Conservation (phyloP, 2,329 filamentous ascomycete species). For the Ophiocordyceps camponoti-leonardi region DNA sequence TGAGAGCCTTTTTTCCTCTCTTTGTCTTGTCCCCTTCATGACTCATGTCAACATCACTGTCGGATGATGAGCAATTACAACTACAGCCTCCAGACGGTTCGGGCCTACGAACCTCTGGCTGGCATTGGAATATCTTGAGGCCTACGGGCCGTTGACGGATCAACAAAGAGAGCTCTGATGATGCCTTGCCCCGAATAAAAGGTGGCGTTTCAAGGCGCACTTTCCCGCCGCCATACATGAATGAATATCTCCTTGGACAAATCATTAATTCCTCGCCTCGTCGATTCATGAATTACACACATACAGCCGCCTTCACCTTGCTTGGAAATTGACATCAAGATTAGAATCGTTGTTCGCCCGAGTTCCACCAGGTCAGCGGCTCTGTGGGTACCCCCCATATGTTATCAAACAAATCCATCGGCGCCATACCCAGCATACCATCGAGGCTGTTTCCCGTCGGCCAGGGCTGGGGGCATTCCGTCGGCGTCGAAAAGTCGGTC, state of each 20-base stretch:
- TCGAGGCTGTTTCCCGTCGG: conserved; percentile 5
- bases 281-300: neutral
- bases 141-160: conserved; percentile 25
- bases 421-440: conserved; percentile 36
- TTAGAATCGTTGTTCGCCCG: conserved; percentile 37
- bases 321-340: conserved; percentile 13
- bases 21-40: neutral
- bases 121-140: neutral
- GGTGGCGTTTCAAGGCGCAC: neutral
- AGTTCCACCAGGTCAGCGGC: conserved; percentile 42
- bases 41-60: neutral
- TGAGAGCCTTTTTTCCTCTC: neutral
- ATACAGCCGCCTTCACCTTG: neutral
- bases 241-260: neutral
- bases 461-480: neutral
- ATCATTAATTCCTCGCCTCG: neutral
- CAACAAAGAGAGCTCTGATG: conserved; percentile 32
- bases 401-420: conserved; percentile 50
- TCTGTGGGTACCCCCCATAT: conserved; percentile 33
- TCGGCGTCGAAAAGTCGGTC: conserved; percentile 25
- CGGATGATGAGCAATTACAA: conserved; percentile 1
- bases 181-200: neutral
- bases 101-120: conserved; percentile 2
- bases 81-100: conserved; percentile 10
- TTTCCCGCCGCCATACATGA: neutral